Evolutionary conservation across 352 stramenopile species (phyloP).

Genomic region (Globisporangium parvum): DNA sequence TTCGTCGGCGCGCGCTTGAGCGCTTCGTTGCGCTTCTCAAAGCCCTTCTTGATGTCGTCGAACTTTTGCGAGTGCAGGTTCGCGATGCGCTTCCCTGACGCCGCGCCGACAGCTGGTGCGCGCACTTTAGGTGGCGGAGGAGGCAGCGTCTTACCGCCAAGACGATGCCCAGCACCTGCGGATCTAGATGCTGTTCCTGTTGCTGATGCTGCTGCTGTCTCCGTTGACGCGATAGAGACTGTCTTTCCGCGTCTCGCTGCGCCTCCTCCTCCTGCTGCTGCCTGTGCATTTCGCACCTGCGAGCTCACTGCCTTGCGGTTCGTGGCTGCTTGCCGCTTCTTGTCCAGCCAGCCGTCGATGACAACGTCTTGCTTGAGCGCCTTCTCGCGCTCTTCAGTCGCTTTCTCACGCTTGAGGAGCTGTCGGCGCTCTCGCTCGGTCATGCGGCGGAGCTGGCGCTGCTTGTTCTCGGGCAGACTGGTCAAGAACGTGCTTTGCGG

Average conservation of each 20-base stretch:
- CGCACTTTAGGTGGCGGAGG: constrained; percentile 39
- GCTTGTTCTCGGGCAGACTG: constrained; percentile 51
- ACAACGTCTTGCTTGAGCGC: constrained; percentile 59
- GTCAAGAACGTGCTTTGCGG: constrained; percentile 44
- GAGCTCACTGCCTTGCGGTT: constrained; percentile 40
- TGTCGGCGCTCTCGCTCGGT: constrained; percentile 50
- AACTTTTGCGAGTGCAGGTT: constrained; percentile 61
- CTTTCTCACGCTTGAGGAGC: constrained; percentile 58
- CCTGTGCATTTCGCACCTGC: constrained; percentile 16
- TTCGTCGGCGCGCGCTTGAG: constrained; percentile 31
- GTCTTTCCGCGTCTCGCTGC: neutral
- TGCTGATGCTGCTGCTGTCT: neutral
- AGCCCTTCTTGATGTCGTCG: constrained; percentile 59
- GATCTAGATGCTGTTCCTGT: constrained; percentile 6
- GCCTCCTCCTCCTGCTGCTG: neutral
- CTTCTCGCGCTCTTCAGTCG: constrained; percentile 22
- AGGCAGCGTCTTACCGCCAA: constrained; percentile 17
- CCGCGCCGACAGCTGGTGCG: constrained; percentile 33
- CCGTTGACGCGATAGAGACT: neutral
- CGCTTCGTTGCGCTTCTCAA: constrained; percentile 44
- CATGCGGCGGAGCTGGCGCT: constrained; percentile 57
- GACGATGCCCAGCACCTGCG: neutral
- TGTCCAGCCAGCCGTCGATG: constrained; percentile 68
- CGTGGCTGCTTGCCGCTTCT: constrained; percentile 50
- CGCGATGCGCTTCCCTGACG: constrained; percentile 44